Evolutionary conservation across 495 filamentous ascomycete species (phyloP).

Genomic region (Alectoria sarmentosa): DNA sequence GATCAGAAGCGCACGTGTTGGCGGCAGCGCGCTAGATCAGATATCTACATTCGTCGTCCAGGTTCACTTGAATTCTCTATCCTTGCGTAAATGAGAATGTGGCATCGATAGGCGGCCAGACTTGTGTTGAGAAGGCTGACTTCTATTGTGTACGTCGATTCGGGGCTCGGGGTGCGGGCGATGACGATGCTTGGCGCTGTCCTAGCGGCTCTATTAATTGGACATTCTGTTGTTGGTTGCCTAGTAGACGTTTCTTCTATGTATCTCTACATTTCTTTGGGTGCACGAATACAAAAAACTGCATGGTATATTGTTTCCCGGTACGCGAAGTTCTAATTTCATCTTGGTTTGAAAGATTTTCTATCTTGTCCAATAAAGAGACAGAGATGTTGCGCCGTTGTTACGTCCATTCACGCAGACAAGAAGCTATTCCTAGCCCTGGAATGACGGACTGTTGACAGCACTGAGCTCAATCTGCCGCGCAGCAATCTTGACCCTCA

Average conservation of each 20-base stretch:
- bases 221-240: too few species aligned
- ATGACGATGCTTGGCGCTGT: conserved; percentile 20
- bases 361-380: background rate
- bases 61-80: background rate
- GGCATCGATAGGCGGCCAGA: background rate
- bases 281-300: background rate
- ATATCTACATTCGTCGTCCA: background rate
- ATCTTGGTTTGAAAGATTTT: too few species aligned
- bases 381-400: conserved; percentile 12
- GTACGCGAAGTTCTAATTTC: too few species aligned
- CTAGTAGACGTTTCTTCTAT: background rate
- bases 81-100: background rate
- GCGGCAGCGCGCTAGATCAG: background rate
- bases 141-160: conserved; percentile 9
- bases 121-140: background rate
- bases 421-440: background rate
- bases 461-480: conserved; percentile 18
- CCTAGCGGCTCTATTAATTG: background rate
- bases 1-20: background rate
- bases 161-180: conserved; percentile 2
- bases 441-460: conserved; percentile 20
- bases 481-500: conserved; percentile 17
- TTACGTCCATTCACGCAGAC: conserved; percentile 16
- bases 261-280: background rate
- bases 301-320: background rate